These are phyloP conservation scores for Neurospora sp. DNA, from an alignment of 2,329 filamentous ascomycete species.

Conservation along the genomic window DNA sequence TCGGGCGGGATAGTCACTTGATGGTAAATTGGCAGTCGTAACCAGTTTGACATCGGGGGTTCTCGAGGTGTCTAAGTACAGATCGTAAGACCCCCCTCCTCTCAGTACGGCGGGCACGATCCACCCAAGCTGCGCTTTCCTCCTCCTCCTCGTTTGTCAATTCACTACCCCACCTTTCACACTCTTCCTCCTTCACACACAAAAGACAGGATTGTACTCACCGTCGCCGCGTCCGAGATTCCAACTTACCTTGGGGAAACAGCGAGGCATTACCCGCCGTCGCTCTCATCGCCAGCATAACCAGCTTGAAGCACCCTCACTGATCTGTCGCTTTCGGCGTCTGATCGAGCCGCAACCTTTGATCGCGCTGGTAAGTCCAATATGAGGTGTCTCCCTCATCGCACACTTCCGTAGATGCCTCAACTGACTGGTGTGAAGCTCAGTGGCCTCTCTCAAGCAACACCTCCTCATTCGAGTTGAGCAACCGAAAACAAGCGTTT, in stretches of 20 bases:
- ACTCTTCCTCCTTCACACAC: background rate
- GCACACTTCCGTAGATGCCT: background rate
- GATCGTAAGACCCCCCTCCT: background rate
- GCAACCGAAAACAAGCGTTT: background rate
- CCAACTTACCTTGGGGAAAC: background rate
- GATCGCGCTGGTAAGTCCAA: background rate
- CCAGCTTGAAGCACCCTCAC: background rate
- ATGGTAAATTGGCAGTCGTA: background rate
- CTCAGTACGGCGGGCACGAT: background rate
- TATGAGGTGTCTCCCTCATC: background rate
- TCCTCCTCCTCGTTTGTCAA: background rate
- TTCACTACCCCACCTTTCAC: background rate
- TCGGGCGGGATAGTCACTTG: background rate
- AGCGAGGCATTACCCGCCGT: background rate
- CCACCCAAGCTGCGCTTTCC: background rate
- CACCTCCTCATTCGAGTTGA: background rate
- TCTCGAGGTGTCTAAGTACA: background rate
- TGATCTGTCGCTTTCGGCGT: background rate
- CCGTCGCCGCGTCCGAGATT: background rate
- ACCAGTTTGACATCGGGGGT: background rate
- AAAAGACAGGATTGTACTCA: background rate
- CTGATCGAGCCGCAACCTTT: background rate
- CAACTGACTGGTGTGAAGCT: background rate
- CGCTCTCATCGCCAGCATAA: background rate
- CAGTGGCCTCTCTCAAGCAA: background rate